Base-by-base conservation (phyloP, 257 asterid genomes). In the Scutellaria barbata region DNA sequence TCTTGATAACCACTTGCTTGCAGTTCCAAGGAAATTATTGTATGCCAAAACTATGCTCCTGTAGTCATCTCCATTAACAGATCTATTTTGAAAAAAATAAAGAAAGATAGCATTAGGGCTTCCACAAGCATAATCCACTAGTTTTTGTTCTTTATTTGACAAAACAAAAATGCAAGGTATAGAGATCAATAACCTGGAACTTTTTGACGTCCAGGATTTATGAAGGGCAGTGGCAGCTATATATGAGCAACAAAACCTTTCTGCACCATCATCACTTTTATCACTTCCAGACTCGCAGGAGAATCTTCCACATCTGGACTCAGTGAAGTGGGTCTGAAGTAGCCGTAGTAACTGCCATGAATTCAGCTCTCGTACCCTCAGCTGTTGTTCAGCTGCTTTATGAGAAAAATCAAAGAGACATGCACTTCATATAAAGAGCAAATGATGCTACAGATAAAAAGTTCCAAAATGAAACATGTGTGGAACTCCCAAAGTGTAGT, bases 311-410 rank as follows among this genome's bases (percentile, higher is more conserved):
- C 96, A 92, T 37, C 71, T 74, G 69, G 82, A 72, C 63, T 82
- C 77, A 3, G 89, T 74, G 74, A 82, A 69, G 74, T 92, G 97
- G 48, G 87, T 82, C 40, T 87, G 79, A 70, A 92, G 88, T 72
- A 92, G 84, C 81, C 89, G 82, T 76, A 92, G 65, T 67, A 92
- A 81, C 73, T 92, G 98, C 98, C 95, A 92, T 16, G 96, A 85
- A 84, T 92, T 92, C 68, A 90, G 74, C 76, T 92, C 88, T 68
- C 90, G 79, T 69, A 89, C 66, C 82, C 90, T 90, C 71, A 90
- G 86, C 74, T 74, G 78, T 59, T 85, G 89, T 66, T 90, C 92
- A 73, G 79, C 97, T 92, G 88, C 69, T 73, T 83, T 14, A 37
- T 33, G 66, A 66, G 74, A 69, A 75, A 53, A 61, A 69, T 12